These are phyloP conservation scores for Globisporangium orthogonon DNA, from an alignment of 352 stramenopile species.

Conservation along the genomic window DNA sequence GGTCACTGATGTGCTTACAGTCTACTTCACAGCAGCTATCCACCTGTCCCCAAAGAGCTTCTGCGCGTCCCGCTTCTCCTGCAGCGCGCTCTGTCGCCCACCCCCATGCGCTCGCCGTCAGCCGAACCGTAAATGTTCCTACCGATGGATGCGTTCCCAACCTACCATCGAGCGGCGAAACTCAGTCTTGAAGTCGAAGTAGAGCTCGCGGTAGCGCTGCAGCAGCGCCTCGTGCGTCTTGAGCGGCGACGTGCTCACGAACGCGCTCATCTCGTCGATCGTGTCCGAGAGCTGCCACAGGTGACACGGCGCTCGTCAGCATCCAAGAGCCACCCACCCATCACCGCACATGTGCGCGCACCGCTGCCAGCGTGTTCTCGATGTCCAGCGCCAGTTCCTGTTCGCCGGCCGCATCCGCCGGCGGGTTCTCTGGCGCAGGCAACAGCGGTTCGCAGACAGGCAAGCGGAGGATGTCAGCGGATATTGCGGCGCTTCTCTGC, in stretches of 20 bases:
- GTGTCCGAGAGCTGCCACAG: constrained; percentile 60
- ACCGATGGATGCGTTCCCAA: no score
- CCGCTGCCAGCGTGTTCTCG: constrained; percentile 59
- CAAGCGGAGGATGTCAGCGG: no score
- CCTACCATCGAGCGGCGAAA: constrained; percentile 87
- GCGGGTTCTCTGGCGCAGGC: constrained; percentile 49
- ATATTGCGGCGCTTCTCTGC: no score
- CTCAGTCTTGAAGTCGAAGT: constrained; percentile 95
- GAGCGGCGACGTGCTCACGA: constrained; percentile 55
- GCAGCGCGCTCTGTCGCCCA: constrained; percentile 42
- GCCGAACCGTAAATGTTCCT: no score
- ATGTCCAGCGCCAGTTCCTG: constrained; percentile 67
- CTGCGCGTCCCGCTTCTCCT: constrained; percentile 79
- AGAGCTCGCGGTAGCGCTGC: constrained; percentile 93
- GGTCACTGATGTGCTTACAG: no score
- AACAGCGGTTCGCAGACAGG: neutral
- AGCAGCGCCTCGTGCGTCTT: constrained; percentile 87
- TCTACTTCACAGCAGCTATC: neutral
- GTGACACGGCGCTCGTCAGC: neutral
- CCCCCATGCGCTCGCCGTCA: neutral
- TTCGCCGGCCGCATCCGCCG: constrained; percentile 46
- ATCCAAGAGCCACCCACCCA: no score
- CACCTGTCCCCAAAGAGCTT: constrained; percentile 80
- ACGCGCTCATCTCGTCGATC: constrained; percentile 83
- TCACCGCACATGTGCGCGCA: constrained; percentile 9